Conservation (phyloP, 169 alveolate genomes). For the Plasmodium sp. region DNA sequence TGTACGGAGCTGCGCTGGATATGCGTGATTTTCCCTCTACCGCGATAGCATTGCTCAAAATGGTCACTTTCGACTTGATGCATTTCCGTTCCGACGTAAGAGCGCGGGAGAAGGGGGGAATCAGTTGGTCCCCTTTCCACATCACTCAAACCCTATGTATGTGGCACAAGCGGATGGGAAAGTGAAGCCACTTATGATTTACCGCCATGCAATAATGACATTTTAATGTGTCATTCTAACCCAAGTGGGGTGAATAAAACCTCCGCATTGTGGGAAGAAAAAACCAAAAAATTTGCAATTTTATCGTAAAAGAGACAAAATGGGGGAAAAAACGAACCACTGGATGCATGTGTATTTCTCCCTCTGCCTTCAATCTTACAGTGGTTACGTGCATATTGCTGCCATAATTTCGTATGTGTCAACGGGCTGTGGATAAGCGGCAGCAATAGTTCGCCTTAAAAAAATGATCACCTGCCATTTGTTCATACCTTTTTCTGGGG, state of each 20-base stretch:
- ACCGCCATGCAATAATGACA: background rate
- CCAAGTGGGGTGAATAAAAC: background rate
- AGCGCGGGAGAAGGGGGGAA: background rate
- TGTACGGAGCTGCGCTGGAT: background rate
- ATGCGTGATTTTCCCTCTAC: background rate
- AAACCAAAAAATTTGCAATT: background rate
- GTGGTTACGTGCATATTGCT: background rate
- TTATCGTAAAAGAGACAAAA: background rate
- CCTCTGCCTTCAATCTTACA: background rate
- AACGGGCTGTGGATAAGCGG: background rate
- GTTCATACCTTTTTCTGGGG: background rate
- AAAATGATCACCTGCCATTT: background rate
- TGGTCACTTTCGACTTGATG: background rate
- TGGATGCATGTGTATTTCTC: background rate
- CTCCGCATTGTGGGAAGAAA: background rate
- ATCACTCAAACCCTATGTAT: background rate
- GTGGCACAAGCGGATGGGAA: background rate
- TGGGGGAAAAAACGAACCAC: background rate
- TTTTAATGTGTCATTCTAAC: background rate
- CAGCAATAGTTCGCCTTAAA: background rate
- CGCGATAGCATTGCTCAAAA: background rate
- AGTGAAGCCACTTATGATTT: background rate
- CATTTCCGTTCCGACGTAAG: background rate
- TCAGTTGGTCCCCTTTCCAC: background rate
- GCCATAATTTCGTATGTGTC: background rate